Evolutionary conservation across 2,329 filamentous ascomycete genomes (phyloP).

Genomic region (Botrytis squamosa): DNA sequence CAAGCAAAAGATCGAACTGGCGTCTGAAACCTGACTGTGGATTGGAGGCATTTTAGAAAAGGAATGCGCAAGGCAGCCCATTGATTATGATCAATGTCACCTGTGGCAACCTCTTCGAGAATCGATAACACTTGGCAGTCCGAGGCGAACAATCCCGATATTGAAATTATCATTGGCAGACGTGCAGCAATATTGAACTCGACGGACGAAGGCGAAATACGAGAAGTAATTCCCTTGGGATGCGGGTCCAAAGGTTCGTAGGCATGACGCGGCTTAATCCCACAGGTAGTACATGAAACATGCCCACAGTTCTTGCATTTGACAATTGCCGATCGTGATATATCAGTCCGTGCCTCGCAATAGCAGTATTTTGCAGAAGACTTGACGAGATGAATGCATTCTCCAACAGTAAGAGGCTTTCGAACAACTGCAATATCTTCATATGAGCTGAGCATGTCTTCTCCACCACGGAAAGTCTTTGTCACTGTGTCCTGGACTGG

Average conservation of each 20-base stretch:
- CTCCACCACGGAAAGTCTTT: not conserved
- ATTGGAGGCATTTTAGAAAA: constrained; percentile 39
- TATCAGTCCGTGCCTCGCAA: constrained; percentile 52
- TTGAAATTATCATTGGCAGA: not conserved
- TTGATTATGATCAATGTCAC: constrained; percentile 28
- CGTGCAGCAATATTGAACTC: not conserved
- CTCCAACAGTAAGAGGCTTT: constrained; percentile 20
- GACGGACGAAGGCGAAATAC: constrained; percentile 38
- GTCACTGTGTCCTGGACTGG: not conserved
- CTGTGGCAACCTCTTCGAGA: constrained; percentile 39
- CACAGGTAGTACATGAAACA: constrained; percentile 54
- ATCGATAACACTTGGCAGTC: constrained; percentile 36
- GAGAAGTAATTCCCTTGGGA: constrained; percentile 45
- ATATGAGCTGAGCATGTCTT: not conserved
- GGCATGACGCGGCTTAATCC: constrained; percentile 49
- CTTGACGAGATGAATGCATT: constrained; percentile 29
- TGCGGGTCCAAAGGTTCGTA: constrained; percentile 41
- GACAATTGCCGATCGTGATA: constrained; percentile 44
- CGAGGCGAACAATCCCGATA: constrained; percentile 18
- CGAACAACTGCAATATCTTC: constrained; percentile 18
- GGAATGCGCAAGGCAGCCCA: constrained; percentile 41
- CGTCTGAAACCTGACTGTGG: constrained; percentile 39
- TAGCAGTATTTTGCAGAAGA: constrained; percentile 50
- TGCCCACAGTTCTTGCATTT: constrained; percentile 53
- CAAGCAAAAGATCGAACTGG: constrained; percentile 22